phyloP scores from a whole-genome alignment of 164 flowering plant species.

The Umbellularia californica region DNA sequence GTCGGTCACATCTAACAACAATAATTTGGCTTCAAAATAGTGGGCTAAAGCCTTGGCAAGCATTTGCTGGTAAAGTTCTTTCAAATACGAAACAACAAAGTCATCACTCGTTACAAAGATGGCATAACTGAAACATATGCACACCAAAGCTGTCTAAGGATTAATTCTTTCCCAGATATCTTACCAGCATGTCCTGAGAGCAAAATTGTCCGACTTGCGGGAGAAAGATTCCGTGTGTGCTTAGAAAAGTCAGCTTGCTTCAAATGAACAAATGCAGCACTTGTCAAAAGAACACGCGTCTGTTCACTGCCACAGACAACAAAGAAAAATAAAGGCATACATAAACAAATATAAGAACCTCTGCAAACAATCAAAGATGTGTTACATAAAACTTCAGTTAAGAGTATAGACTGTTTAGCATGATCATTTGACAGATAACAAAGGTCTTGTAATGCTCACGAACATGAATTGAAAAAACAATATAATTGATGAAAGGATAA shows the following conservation, averaged over 20 bases:
- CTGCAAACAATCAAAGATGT: neutral
- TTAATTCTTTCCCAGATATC: constrained; percentile 12
- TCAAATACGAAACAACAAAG: constrained; percentile 11
- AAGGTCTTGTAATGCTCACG: constrained; percentile 2
- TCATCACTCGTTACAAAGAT: neutral
- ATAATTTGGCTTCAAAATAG: constrained; percentile 81
- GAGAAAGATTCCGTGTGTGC: constrained; percentile 82
- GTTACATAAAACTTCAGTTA: neutral
- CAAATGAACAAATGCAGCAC: constrained; percentile 91
- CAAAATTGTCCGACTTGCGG: constrained; percentile 86
- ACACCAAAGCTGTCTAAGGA: neutral
- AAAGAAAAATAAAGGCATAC: no score
- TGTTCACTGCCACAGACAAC: constrained; percentile 60
- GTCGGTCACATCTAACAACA: constrained; percentile 80
- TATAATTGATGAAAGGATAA: neutral
- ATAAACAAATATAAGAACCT: no score
- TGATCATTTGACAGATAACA: neutral
- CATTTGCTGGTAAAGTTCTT: constrained; percentile 95
- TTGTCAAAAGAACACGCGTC: constrained; percentile 74
- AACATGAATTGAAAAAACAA: neutral
- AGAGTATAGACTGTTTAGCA: neutral
- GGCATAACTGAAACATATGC: neutral
- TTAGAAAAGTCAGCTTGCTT: constrained; percentile 73
- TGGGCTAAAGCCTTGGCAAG: constrained; percentile 96
- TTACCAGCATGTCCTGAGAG: constrained; percentile 96